Evolutionary conservation across 305 asterid genomes (phyloP).

Genomic region (Solanum chacoense): DNA sequence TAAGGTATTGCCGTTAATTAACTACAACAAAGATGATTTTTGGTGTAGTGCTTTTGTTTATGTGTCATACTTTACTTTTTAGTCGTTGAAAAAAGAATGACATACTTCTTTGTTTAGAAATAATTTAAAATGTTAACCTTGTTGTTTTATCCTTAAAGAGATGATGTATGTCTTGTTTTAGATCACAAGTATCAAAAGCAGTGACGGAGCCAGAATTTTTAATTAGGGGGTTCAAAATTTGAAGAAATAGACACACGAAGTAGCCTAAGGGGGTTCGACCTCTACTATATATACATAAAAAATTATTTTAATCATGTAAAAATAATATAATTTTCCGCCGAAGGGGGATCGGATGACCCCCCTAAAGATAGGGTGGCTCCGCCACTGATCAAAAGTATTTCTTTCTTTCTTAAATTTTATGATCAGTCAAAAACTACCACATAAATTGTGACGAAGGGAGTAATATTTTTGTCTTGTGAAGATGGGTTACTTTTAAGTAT

Average conservation of each 20-base stretch:
- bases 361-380: too few relatives aligned
- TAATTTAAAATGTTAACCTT: background rate
- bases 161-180: background rate
- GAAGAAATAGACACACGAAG: too few relatives aligned
- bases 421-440: background rate
- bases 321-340: too few relatives aligned
- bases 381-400: background rate
- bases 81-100: background rate
- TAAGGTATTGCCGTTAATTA: too few relatives aligned
- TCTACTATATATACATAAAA: too few relatives aligned
- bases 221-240: too few relatives aligned
- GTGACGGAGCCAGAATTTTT: too few relatives aligned
- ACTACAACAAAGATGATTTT: background rate
- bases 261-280: too few relatives aligned
- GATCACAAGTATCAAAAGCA: background rate
- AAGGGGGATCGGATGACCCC: too few relatives aligned
- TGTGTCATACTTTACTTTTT: background rate
- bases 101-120: background rate
- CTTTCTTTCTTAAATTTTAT: background rate
- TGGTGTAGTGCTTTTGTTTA: background rate
- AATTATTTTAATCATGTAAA: too few relatives aligned
- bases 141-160: background rate
- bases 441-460: background rate
- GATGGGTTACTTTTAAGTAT: background rate
- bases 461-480: background rate